These are phyloP conservation scores for Colletotrichum musae DNA, from an alignment of 2,329 filamentous ascomycete species.

Conservation along the genomic window DNA sequence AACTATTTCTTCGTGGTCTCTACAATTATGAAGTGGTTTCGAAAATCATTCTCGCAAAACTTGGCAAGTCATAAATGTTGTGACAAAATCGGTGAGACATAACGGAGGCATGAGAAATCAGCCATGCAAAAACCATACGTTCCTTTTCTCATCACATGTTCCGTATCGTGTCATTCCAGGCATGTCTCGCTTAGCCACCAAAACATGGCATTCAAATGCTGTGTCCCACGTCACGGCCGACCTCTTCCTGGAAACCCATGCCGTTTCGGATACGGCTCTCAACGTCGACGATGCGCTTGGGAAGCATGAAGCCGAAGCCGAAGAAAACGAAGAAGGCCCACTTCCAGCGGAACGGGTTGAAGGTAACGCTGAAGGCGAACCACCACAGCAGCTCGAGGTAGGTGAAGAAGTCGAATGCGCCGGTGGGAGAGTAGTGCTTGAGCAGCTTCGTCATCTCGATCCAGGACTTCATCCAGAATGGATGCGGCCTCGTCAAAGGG, in stretches of 20 bases:
- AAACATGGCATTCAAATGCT: constrained; percentile 47
- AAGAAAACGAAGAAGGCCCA: constrained; percentile 89
- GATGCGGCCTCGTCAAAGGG: constrained; percentile 79
- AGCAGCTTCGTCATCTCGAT: constrained; percentile 85
- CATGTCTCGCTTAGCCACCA: background rate
- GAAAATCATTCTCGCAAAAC: background rate
- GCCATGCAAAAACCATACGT: background rate
- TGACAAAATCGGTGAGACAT: background rate
- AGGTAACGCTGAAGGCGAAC: constrained; percentile 83
- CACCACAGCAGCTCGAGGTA: constrained; percentile 89
- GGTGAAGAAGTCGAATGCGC: constrained; percentile 91
- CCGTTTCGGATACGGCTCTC: constrained; percentile 75
- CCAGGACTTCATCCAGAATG: constrained; percentile 86
- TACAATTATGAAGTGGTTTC: no score
- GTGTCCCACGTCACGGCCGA: constrained; percentile 48
- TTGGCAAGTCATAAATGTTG: background rate
- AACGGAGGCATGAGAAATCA: background rate
- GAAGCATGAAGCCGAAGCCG: constrained; percentile 78
- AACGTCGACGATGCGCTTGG: constrained; percentile 74
- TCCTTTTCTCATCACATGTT: constrained; percentile 3
- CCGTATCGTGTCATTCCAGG: background rate
- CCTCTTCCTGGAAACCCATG: constrained; percentile 54
- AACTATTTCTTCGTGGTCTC: no score
- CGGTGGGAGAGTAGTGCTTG: constrained; percentile 78
- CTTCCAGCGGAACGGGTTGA: constrained; percentile 93